Evolutionary conservation across 495 filamentous ascomycete genomes (phyloP), one percentile per base, ranked within the genome.

Genomic region (Neurospora sp.): DNA sequence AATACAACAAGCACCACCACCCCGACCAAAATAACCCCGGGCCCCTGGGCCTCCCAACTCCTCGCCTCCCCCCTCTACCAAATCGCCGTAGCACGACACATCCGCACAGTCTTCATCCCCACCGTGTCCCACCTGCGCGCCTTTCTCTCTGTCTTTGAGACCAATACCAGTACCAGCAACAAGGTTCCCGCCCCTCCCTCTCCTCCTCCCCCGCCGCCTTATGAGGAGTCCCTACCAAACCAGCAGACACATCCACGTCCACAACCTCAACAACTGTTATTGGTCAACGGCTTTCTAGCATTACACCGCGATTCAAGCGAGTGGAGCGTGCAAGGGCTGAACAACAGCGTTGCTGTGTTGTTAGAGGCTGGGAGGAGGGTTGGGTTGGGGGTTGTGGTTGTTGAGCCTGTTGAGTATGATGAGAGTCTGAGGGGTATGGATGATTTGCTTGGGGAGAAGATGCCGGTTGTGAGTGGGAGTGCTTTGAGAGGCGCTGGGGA

Each of bases 241-340:
- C 46, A 23, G 46, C n/a, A 46, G 20, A 16, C 16, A 44, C 6
- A 3, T 44, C 42, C 42, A 44, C 6, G 6, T 44, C 42, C 42
- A 44, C 42, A 49, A 49, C 8, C 46, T 46, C 49, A 62, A 62
- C 1, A 82, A 0, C 70, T 88, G 35, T 81, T 97, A 16, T 85
- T 90, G 14, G 80, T 95, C 12, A 88, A 93, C 74, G 89, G 93
- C 72, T 84, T 91, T 66, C 76, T 96, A 12, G 81, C 84, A 39
- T 80, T 93, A 42, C 94, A 97, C 82, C 84, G 84, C n/a, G 81
- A 85, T 38, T 95, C 92, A 5, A 88, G 88, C 72, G 93, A 96
- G 77, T 95, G 92, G 86, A 94, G 92, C 60, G 93, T 91, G 0
- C 94, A 97, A 79, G 94, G 93, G 0, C 80, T 97, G 6, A 88